Evolutionary conservation across 2,329 filamentous ascomycete species (phyloP), one percentile per base, ranked within the genome.

Genomic region (Amylocarpus encephaloides): DNA sequence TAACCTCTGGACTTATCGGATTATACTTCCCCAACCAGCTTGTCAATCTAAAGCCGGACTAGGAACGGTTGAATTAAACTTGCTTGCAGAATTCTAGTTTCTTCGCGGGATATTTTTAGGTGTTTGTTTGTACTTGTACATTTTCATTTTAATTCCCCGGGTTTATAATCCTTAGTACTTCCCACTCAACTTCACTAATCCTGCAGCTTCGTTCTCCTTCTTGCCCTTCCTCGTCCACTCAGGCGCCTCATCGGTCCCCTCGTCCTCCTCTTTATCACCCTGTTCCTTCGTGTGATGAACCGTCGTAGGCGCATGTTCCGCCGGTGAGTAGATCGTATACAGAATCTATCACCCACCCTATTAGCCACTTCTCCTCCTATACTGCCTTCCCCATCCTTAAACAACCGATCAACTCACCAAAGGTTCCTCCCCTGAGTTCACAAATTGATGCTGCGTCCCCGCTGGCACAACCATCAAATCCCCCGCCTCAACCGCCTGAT

Each of bases 371-470:
- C 30, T 26, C 16, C 15, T 19, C 15, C 41, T 10, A 12, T 5
- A 29, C 6, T 40, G 18, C 32, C 13, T n/a, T 29, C 32, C 5
- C 13, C 26, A 33, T n/a, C 13, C 4, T 7, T 26, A 26, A 7
- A 7, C 4, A 26, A 26, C 18, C 36, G 30, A 40, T 29, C 10
- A 10, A 48, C 58, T 54, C 35, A 59, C 57, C 30, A 84, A 63
- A 2, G 80, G 79, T 44, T 73, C 73, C 0, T 76, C 71, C 1
- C 80, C 80, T 2, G 71, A 79, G 50, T 83, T 84, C 44, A 83
- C 68, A 62, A 85, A 84, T 61, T 84, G 80, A 62, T 84, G 80
- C 64, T 80, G 77, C 2, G 80, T 84, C 0, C 81, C 81, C 0
- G 81, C 82, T 0, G 82, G 81, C 2, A 85, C 80, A 44, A 83